Conservation (phyloP, 225 moss, liverwort and hornwort species). For the Pseudoscleropodium purum region DNA sequence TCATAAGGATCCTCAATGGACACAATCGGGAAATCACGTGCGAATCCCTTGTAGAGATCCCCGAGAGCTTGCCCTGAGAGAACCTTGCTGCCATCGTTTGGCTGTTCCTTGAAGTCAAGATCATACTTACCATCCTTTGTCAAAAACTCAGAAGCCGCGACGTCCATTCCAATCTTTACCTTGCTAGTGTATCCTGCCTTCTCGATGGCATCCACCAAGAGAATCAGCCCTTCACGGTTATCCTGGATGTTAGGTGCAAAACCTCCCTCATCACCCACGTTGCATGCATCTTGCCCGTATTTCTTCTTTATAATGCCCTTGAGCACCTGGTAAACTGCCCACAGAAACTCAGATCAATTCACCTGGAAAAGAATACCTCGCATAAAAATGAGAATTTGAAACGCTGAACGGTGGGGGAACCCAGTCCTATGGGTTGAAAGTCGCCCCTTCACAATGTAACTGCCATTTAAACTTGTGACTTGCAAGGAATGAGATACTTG, state of each 20-base stretch:
- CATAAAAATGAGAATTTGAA: not conserved
- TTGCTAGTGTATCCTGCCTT: conserved; percentile 96
- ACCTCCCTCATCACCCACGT: conserved; percentile 90
- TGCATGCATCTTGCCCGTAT: conserved; percentile 88
- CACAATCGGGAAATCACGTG: conserved; percentile 81
- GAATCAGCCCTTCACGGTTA: conserved; percentile 82
- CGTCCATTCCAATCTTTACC: conserved; percentile 96
- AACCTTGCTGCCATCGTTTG: conserved; percentile 68
- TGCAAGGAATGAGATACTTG: not conserved
- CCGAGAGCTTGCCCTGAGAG: conserved; percentile 76
- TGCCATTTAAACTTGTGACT: not conserved
- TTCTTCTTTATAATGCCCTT: conserved; percentile 92
- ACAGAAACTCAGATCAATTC: not conserved
- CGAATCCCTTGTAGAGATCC: conserved; percentile 87
- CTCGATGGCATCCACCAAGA: conserved; percentile 88
- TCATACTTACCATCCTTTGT: conserved; percentile 79
- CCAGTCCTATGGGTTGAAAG: not conserved
- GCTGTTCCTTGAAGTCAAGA: conserved; percentile 93
- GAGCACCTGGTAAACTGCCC: conserved; percentile 73
- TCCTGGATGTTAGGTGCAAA: conserved; percentile 99
- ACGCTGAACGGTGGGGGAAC: not conserved
- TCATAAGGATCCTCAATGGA: conserved; percentile 97
- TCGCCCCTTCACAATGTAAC: not conserved
- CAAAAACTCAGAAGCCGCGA: conserved; percentile 90
- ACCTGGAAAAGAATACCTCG: not conserved